Base-by-base conservation (phyloP, 352 stramenopile species). In the Phytophthora citrophthora region DNA sequence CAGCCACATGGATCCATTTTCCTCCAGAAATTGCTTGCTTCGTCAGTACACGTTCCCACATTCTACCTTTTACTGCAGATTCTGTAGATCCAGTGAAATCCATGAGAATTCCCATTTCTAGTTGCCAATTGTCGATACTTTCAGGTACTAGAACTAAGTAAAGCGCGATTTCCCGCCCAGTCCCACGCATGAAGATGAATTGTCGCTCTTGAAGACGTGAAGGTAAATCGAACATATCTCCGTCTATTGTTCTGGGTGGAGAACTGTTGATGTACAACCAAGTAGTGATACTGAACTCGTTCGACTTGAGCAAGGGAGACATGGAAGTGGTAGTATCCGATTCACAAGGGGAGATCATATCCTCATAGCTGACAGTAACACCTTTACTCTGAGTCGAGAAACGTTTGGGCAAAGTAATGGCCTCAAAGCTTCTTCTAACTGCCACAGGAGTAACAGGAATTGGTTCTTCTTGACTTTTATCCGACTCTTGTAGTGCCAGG, bases 201-300 rank as follows among this genome's bases (percentile, higher is more conserved):
- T 91, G 68, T 7, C 61, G 74, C 8, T 83, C 75, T 38, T 49
- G 51, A 1, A 57, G 50, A 38, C 29, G 20, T n/a, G 41, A n/a
- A 4, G 57, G 27, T 8, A 54, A 18, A 8, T 62, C 36, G 13
- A 61, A 54, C 13, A 3, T 5, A 39, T 34, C 29, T 13, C 8
- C 29, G 18, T 50, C 13, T n/a, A n/a, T 18, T 32, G 39, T 10
- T 11, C 20, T 6, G 15, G 1, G 2, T 15, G 38, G 0, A 18
- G 44, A 40, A 36, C 36, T 58, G n/a, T 77, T 77, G 5, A 95
- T 57, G 46, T 79, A 93, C 1, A 97, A 38, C 93, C 93, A 98
- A 8, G 79, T 91, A 6, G 82, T 94, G 18, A 97, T 81, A 44
- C 86, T 97, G 52, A 96, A 97, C 40, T 97, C 90, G 29, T 79